Base-by-base conservation (phyloP, 31 red algal species). In the Odonthalia washingtoniensis region DNA sequence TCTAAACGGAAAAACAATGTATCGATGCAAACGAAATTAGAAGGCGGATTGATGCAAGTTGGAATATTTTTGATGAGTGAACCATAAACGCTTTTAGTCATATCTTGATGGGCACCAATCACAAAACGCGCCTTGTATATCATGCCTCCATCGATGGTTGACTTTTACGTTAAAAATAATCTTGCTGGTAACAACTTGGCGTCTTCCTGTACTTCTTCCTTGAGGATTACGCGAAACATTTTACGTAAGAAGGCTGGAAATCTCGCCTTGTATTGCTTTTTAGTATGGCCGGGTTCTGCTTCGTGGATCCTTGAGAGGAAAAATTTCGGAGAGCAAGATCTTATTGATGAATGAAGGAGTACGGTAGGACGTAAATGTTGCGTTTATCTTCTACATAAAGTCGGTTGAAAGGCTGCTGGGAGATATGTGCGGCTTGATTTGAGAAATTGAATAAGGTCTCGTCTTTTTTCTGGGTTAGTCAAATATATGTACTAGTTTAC, bases 81-180 rank as follows among this genome's bases (percentile, higher is more conserved):
- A 79, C 80, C 70, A 91, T 78, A 38, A 82, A 38, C 46, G 61
- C 72, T 17, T 60, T 90, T 81, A 14, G 82, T 18, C 2, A 17
- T 4, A 46, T 81, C 76, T 1, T 65, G 43, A 42, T 82, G 77
- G 1, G 77, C 77, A 3, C 60, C 72, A 27, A 85, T 72, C 0
- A 85, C 80, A 38, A 69, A 91, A 61, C 89, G 62, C 2, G 79
- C 79, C 31, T 91, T 85, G 37, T 75, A 69, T 57, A 78, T 90
- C 1, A 41, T 44, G 33, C 49, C 2, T 24, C 80, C 61, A 34
- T 84, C 45, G 3, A 83, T 28, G 12, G 79, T 78, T 16, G 69
- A 78, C 49, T 83, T 90, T 37, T 82, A 82, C 1, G 80, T 36
- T n/a, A 85, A 78, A 46, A 42, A 46, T 30, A 91, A 90, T 27